These are phyloP conservation scores for Moricandia arvensis DNA, from an alignment of 345 rosid genomes.

Conservation along the genomic window DNA sequence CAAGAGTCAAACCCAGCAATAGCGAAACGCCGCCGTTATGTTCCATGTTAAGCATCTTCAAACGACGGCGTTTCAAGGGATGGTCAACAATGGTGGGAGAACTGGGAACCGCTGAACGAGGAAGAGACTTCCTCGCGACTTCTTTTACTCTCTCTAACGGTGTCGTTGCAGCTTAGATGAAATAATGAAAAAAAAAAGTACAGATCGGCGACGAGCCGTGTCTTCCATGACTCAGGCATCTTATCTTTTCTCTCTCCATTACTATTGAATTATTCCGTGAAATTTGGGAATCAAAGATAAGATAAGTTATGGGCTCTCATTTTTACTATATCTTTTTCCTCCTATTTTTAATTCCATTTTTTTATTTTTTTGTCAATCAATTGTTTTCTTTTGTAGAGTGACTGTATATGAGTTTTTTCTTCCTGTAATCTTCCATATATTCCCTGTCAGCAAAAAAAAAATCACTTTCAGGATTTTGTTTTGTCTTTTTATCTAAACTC, in stretches of 20 bases:
- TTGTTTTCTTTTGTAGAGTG: not conserved
- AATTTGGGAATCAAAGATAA: slow-evolving; percentile 27
- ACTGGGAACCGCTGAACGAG: not conserved
- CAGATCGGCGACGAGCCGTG: slow-evolving; percentile 21
- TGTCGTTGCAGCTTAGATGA: not conserved
- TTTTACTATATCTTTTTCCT: slow-evolving; percentile 13
- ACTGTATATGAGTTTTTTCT: not conserved
- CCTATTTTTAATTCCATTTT: not conserved
- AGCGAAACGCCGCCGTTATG: not conserved
- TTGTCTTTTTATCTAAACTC: slow-evolving; percentile 17
- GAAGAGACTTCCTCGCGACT: slow-evolving; percentile 12
- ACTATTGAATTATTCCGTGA: slow-evolving; percentile 29
- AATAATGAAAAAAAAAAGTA: slow-evolving; percentile 8
- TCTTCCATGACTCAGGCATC: slow-evolving; percentile 22
- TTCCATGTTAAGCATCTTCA: not conserved
- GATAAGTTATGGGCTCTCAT: slow-evolving; percentile 41
- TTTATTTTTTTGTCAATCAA: not conserved
- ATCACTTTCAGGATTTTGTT: slow-evolving; percentile 21
- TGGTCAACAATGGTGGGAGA: slow-evolving; percentile 27
- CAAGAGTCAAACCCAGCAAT: not conserved
- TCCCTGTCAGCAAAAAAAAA: slow-evolving; percentile 18
- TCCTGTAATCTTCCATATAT: not conserved
- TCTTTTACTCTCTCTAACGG: not conserved
- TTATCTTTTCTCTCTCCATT: not conserved
- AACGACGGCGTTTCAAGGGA: slow-evolving; percentile 2